These are phyloP conservation scores for Sarocladium brachiariae DNA, from an alignment of 2,329 filamentous ascomycete genomes.

Conservation along the genomic window DNA sequence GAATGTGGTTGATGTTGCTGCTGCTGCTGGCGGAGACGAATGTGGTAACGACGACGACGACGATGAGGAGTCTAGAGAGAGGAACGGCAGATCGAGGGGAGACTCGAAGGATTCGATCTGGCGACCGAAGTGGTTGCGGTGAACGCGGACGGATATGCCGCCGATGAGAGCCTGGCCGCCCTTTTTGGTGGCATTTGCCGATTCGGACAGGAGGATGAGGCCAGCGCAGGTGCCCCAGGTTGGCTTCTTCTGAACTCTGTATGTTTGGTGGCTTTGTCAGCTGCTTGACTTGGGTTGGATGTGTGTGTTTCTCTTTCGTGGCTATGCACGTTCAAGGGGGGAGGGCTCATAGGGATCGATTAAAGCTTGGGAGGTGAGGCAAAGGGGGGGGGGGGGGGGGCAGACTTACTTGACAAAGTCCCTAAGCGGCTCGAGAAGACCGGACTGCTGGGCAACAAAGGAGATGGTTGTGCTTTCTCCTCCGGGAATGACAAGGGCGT, in stretches of 20 bases:
- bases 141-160: constrained; percentile 82
- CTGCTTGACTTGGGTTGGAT: too few relatives aligned
- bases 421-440: constrained; percentile 74
- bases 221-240: constrained; percentile 97
- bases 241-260: constrained; percentile 66
- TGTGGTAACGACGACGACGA: too few relatives aligned
- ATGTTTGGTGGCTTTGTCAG: too few relatives aligned
- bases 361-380: too few relatives aligned
- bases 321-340: too few relatives aligned
- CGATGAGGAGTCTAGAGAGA: constrained; percentile 35
- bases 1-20: constrained; percentile 49
- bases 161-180: constrained; percentile 92
- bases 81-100: constrained; percentile 64
- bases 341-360: too few relatives aligned
- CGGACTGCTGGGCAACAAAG: constrained; percentile 74
- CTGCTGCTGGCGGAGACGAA: too few relatives aligned
- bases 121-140: constrained; percentile 90
- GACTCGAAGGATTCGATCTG: constrained; percentile 89
- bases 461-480: constrained; percentile 94
- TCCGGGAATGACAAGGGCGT: constrained; percentile 83
- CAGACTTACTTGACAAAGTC: constrained; percentile 78
- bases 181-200: constrained; percentile 80
- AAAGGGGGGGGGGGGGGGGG: background rate
- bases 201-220: constrained; percentile 81
- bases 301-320: too few relatives aligned